Conservation (phyloP, 768 basidiomycete species). For the Tulasnella sp. region DNA sequence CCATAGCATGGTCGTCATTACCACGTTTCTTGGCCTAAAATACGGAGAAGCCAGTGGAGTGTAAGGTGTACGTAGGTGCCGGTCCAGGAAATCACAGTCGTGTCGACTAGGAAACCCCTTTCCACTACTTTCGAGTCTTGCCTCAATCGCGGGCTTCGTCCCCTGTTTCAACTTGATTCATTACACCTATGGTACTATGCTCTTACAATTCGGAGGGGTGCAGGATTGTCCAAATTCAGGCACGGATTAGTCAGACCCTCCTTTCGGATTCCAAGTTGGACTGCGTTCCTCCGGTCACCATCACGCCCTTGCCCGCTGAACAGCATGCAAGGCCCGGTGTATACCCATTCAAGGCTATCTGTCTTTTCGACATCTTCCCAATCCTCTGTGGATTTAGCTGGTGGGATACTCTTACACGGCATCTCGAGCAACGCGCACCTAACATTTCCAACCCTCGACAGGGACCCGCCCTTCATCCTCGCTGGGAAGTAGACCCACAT, state of each 20-base stretch:
- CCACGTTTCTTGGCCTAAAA: no score
- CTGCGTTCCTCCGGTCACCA: background rate
- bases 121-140: no score
- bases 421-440: background rate
- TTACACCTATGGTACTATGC: background rate
- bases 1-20: no score
- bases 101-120: no score
- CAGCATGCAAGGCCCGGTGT: conserved; percentile 14
- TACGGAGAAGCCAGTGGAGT: no score
- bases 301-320: background rate
- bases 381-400: conserved; percentile 33
- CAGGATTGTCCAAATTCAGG: background rate
- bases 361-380: conserved; percentile 25
- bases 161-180: no score
- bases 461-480: background rate
- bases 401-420: background rate
- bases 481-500: conserved; percentile 3
- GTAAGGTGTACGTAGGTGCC: no score
- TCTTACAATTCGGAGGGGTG: background rate
- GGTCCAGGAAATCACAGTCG: no score
- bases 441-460: background rate
- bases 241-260: background rate
- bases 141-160: no score
- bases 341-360: conserved; percentile 25
- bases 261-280: background rate